Evolutionary conservation across 2,329 filamentous ascomycete species (phyloP), one percentile per base, ranked within the genome.

Genomic region (Fusarium sp.): DNA sequence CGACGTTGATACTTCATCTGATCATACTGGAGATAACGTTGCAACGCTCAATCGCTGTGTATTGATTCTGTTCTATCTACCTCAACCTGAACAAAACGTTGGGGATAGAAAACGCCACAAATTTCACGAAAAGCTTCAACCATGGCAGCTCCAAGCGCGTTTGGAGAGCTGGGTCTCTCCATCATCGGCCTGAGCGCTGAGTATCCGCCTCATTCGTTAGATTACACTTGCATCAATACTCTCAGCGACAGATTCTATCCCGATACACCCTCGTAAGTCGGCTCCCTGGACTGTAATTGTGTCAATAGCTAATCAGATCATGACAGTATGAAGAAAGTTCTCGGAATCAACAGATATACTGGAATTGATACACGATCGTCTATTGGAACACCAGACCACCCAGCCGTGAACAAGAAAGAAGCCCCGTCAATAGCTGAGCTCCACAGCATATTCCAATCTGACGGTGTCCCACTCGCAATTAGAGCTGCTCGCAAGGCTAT

Each of bases 341-440:
- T 89, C 58, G 81, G 84, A 18, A 90, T 91, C 76, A 91, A 91
- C 79, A 83, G 84, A 59, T 90, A 84, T 72, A 91, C 89, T 2
- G 89, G 89, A 64, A 91, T 91, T 64, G 89, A 90, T 54, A 81
- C 83, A 32, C 86, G 89, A 55, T 89, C 89, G 15, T 89, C 89
- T 15, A 85, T 91, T 71, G 89, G 88, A 61, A 85, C 83, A 5
- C 84, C 86, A 14, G 86, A 89, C 62, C 88, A 91, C 74, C 88
- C 88, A 0, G 69, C 89, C 32, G 88, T 89, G 32, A 91, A 91
- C 78, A 81, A 86, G 73, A 80, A 82, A 30, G 77, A 78, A 38
- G 68, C 77, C 9, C 88, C 88, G 1, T 83, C 86, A 12, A 88
- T 90, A 76, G 76, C 79, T 27, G 84, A 90, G 53, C 81, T 90